phyloP scores from a whole-genome alignment of 495 filamentous ascomycete genomes.

The Neurospora sublineolata region DNA sequence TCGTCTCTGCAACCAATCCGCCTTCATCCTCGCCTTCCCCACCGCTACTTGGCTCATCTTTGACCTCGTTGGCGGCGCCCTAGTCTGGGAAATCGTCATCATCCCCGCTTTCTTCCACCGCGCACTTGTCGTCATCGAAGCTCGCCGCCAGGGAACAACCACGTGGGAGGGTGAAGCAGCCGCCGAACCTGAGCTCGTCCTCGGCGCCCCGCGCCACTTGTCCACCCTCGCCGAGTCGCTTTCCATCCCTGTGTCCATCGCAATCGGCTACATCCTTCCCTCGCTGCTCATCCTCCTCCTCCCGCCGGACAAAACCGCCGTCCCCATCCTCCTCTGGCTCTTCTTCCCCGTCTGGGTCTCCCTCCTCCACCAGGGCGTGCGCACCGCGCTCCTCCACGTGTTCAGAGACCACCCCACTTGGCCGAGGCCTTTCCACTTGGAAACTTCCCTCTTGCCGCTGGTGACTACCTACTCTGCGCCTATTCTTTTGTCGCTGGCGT shows the following conservation, averaged over 20 bases:
- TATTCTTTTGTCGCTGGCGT: conserved; percentile 19
- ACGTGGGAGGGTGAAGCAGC: background rate
- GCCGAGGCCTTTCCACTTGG: conserved; percentile 17
- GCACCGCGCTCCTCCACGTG: conserved; percentile 6
- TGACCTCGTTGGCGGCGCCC: conserved; percentile 27
- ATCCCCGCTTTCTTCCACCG: conserved; percentile 30
- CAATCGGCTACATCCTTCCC: conserved; percentile 26
- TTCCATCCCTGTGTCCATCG: conserved; percentile 28
- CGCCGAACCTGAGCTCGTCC: conserved; percentile 13
- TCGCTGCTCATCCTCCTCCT: conserved; percentile 60
- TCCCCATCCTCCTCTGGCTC: conserved; percentile 47
- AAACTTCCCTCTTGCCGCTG: conserved; percentile 17
- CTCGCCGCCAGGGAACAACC: conserved; percentile 4
- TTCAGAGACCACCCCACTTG: background rate
- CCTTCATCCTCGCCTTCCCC: conserved; percentile 23
- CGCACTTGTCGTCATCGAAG: conserved; percentile 16
- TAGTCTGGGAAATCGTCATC: conserved; percentile 32
- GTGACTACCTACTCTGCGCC: conserved; percentile 25
- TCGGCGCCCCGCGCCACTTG: conserved; percentile 24
- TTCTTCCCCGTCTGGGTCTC: conserved; percentile 32
- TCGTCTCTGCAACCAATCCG: conserved; percentile 24
- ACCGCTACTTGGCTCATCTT: conserved; percentile 29
- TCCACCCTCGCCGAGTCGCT: conserved; percentile 20
- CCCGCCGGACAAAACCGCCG: conserved; percentile 42
- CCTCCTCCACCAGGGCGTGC: conserved; percentile 17